Base-by-base conservation (phyloP, 2,329 filamentous ascomycete species). In the Verticillium albo-atrum region DNA sequence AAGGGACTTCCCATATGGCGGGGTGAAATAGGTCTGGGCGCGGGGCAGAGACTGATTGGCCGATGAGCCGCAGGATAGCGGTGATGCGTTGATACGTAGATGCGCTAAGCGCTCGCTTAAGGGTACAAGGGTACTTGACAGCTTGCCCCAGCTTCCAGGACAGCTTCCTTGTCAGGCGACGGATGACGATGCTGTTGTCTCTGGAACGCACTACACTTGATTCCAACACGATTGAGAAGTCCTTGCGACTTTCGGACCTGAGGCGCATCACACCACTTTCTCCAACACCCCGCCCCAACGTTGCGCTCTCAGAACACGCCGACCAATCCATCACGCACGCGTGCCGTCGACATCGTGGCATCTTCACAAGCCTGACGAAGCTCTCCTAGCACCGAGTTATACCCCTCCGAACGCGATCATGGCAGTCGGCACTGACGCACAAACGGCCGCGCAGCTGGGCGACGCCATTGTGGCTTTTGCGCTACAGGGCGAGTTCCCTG, bases 401-500 rank as follows among this genome's bases (percentile, higher is more conserved):
- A 32, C 35, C n/a, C 10, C 47, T 35, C 25, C 51, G 25, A 26
- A 42, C 10, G 23, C 35, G 23, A 23, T 61, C 65, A 73, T 78
- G 74, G 66, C 72, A 59, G 55, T 70, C 15, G 58, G 66, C 7
- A 62, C 68, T 20, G 71, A 70, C 3, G 27, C 73, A 6, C 64
- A 68, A n/a, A 42, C 56, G 2, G 23, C 62, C 2, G 32, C 55
- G 56, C 68, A 70, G 60, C 68, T 79, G 4, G 74, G 75, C 65
- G 67, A 77, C 53, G 76, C 75, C 28, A 70, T 79, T 26, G 68
- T 78, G 10, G 66, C 69, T 6, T 79, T 79, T 64, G 68, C 75
- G 2, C 65, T 77, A 17, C 71, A 77, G 12, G 74, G 74, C 1
- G 67, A 65, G 34, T 79, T 79, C 55, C 77, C 77, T n/a, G 65